These are phyloP conservation scores for Boletus vermiculosoides DNA, from an alignment of 768 basidiomycete species.

Conservation along the genomic window DNA sequence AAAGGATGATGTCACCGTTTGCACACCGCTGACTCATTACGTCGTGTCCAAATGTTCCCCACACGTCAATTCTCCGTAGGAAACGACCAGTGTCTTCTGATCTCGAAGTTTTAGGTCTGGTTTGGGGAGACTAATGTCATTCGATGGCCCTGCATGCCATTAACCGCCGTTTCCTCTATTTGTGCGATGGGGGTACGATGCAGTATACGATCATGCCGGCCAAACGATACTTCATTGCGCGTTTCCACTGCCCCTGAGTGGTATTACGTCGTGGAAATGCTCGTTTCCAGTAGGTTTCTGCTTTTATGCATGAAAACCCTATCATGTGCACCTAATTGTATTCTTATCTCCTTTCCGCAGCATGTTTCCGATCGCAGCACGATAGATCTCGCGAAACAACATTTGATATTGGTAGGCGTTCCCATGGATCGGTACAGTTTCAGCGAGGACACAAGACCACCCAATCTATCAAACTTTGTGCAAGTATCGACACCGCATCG, in stretches of 20 bases:
- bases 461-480: too few relatives aligned
- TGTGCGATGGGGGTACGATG: constrained; percentile 25
- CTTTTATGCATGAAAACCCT: constrained; percentile 16
- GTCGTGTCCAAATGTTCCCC: constrained; percentile 7
- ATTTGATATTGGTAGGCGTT: constrained; percentile 11
- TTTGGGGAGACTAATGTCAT: too few relatives aligned
- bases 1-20: constrained; percentile 6
- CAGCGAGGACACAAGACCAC: too few relatives aligned
- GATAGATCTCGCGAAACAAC: constrained; percentile 14
- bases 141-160: constrained; percentile 21
- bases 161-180: constrained; percentile 22
- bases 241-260: constrained; percentile 27
- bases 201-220: constrained; percentile 2
- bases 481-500: too few relatives aligned
- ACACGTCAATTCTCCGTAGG: constrained; percentile 17
- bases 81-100: too few relatives aligned
- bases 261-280: constrained; percentile 23
- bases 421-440: too few relatives aligned
- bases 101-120: too few relatives aligned
- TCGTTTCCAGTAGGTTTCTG: constrained; percentile 7
- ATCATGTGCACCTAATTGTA: constrained; percentile 21
- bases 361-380: constrained; percentile 12
- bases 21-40: constrained; percentile 4
- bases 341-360: constrained; percentile 27
- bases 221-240: constrained; percentile 16